These are phyloP conservation scores for Hyphodiscus hymeniophilus DNA, from an alignment of 495 filamentous ascomycete species.

Conservation along the genomic window DNA sequence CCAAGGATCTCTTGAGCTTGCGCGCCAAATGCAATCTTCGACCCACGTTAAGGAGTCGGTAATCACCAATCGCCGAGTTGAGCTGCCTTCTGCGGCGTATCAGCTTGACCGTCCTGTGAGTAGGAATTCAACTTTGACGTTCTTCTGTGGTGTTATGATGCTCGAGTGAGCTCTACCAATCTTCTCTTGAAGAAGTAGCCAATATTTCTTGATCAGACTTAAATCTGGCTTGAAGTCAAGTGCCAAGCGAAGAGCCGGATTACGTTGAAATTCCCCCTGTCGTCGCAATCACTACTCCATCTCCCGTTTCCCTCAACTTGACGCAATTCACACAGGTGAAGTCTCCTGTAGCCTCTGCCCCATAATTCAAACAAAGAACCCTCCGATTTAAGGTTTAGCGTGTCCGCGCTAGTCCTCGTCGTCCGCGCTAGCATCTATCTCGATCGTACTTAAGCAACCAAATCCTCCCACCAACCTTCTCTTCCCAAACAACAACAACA, in stretches of 20 bases:
- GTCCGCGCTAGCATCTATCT: too few relatives aligned
- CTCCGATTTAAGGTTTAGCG: too few relatives aligned
- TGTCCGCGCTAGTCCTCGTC: too few relatives aligned
- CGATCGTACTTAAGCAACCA: too few relatives aligned
- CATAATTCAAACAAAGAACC: not conserved
- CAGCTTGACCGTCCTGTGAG: not conserved
- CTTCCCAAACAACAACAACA: too few relatives aligned
- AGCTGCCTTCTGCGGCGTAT: constrained; percentile 16
- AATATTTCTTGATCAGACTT: not conserved
- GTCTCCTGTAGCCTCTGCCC: not conserved
- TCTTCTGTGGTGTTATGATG: not conserved
- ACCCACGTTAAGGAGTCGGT: not conserved
- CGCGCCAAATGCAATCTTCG: too few relatives aligned
- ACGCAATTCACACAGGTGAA: not conserved
- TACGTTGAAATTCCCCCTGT: too few relatives aligned
- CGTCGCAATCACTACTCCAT: not conserved
- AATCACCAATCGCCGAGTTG: constrained; percentile 18
- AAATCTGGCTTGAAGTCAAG: too few relatives aligned
- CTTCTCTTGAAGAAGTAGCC: not conserved
- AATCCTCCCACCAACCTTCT: too few relatives aligned
- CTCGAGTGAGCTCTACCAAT: too few relatives aligned
- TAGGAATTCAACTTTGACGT: too few relatives aligned
- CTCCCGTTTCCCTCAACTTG: not conserved
- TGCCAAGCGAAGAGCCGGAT: too few relatives aligned
- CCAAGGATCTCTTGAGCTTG: constrained; percentile 21